Base-by-base conservation (phyloP, 2,329 filamentous ascomycete species). In the Thielaviopsis ethacetica region DNA sequence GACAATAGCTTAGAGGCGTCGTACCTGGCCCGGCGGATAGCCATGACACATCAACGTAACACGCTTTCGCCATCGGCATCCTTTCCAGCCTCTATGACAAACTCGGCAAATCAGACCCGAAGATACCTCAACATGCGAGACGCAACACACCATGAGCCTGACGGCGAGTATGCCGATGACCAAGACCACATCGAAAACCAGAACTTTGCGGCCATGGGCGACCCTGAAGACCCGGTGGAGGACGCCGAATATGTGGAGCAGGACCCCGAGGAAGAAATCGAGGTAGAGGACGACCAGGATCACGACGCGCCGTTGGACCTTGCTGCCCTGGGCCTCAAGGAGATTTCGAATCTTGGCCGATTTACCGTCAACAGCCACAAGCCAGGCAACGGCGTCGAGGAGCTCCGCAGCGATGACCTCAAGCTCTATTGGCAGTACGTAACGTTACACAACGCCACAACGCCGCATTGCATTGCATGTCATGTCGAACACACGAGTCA, bases 311-410 rank as follows among this genome's bases (percentile, higher is more conserved):
- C 68, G 0, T 79, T 83, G 57, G 75, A 83, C 59, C 73, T 81
- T 15, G 71, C 75, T 19, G 76, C 76, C 19, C 67, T 77, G 12
- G 76, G 83, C 51, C 74, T 91, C 62, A 91, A 90, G 68, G 88
- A 93, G 68, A 91, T 93, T 68, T 88, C 85, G 65, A 90, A 89
- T 62, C 77, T 93, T 21, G 88, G 86, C 34, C 86, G 84, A 63
- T 91, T 89, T 76, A 91, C 86, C 12, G 87, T 91, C 64, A 88
- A 84, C 68, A 88, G 82, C 66, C 83, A 83, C 66, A 93, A 93
- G 71, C 86, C 86, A 0, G 87, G 87, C 47, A 89, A 85, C 64
- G 86, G 86, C 1, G 83, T 91, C 15, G 82, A 84, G 26, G 86
- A 88, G 66, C 79, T 93, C 21, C 81, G 87, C 34, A 83, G 81